Evolutionary conservation across 2,329 filamentous ascomycete species (phyloP).

Genomic region (Clonostachys solani): DNA sequence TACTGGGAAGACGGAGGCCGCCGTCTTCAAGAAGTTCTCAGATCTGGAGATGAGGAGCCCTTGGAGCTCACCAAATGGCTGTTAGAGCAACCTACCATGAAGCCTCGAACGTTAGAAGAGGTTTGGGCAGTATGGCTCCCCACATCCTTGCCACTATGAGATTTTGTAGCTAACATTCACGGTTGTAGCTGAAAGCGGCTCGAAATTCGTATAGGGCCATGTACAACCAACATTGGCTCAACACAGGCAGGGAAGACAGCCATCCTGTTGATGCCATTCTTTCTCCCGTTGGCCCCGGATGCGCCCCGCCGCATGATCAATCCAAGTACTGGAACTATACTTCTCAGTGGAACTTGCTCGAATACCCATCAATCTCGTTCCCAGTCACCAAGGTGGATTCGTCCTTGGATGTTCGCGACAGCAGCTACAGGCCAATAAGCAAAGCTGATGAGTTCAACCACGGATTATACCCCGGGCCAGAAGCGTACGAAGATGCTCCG

Average conservation of each 20-base stretch:
- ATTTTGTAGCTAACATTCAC: background rate
- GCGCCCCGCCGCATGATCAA: background rate
- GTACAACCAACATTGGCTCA: background rate
- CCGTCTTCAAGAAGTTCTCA: background rate
- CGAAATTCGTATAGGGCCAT: background rate
- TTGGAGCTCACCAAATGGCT: background rate
- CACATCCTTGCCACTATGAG: background rate
- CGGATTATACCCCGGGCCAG: background rate
- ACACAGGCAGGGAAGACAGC: background rate
- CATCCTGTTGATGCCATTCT: slow-evolving; percentile 1
- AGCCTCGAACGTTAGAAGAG: background rate
- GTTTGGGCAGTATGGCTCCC: background rate
- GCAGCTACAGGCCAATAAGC: background rate
- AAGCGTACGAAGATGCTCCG: background rate
- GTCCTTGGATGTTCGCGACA: background rate
- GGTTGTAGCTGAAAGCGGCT: background rate
- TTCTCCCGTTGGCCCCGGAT: background rate
- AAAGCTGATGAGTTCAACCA: background rate
- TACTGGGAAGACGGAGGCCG: background rate
- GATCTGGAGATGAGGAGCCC: background rate
- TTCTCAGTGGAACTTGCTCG: slow-evolving; percentile 1
- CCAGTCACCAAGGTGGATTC: background rate
- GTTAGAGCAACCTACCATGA: background rate
- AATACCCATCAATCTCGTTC: background rate
- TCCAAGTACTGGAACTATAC: slow-evolving; percentile 1